Evolutionary conservation across 2,329 filamentous ascomycete genomes (phyloP), one percentile per base, ranked within the genome.

Genomic region (Microthyrium microscopicum): DNA sequence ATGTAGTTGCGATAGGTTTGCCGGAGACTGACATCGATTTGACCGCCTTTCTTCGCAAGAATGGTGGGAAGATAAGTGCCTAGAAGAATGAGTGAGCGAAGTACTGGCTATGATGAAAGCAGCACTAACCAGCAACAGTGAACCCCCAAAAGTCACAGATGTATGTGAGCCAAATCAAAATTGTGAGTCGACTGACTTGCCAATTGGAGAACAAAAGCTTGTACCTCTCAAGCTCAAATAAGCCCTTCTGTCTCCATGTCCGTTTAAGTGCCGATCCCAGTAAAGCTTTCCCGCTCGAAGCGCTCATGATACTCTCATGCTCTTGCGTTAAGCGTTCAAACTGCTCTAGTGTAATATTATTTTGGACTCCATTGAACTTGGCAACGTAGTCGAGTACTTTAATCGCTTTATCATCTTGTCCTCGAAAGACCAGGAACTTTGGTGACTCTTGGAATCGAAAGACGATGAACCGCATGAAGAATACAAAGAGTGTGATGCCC

Each of bases 371-470:
- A 44, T 84, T 84, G 13, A 73, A 61, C 13, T 66, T 60, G 0
- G 78, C 78, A 8, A 84, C 74, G 47, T 79, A 73, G 42, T 81
- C 75, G 0, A 84, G 70, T 2, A 82, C 58, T 0, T 58, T 51
- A 4, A 84, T 71, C 1, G 78, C 78, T 22, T 82, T 68, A 12
- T 70, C 68, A 39, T 84, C 74, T 2, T 59, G 56, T 0, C 77
- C 78, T 45, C 79, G 77, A 8, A 76, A 74, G 69, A 84, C 79
- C 11, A 82, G 61, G 43, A 70, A 84, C 47, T 84, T 84, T 1
- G 78, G 78, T 2, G 72, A 77, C 46, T 84, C 79, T 45, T 67
- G 79, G 19, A 84, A 70, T 4, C 65, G 74, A 52, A 84, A 84
- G 40, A 67, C 61, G 8, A 68, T 45, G 44, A 81, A 78, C 3